Evolutionary conservation across 2,329 filamentous ascomycete genomes (phyloP), one percentile per base, ranked within the genome.

Genomic region (Atkinsonella hypoxylon): DNA sequence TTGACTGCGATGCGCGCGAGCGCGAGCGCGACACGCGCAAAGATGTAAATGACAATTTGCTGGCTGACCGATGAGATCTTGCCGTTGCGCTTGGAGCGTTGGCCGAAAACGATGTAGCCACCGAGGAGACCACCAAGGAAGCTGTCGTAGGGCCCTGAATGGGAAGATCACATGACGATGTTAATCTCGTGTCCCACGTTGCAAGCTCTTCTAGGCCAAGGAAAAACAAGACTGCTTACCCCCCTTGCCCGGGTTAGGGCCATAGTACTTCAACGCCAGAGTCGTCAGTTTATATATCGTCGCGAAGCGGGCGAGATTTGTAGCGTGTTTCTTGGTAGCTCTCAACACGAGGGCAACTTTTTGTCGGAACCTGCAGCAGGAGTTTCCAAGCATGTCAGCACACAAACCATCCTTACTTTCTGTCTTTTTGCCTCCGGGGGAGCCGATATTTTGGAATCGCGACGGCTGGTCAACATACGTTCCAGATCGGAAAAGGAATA

Each of bases 31-130:
- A 96, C 93, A 57, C 93, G 83, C 45, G 93, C 93, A 64, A 96
- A 96, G 55, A 98, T 87, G 73, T 98, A 98, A 61, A 97, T 87
- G 67, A 95, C 89, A 65, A 98, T 98, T 75, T 98, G 91, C 74
- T 96, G 89, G 70, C 84, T 95, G 55, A 96, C 85, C 56, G 81
- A 85, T 54, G 84, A 86, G 62, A 88, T 82, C 65, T 78, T 78
- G 59, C 84, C 84, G 38, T 70, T 72, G 53, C 86, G 83, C 60
- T 66, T 68, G 41, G 76, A 78, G 53, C 78, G 75, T 41, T 74
- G 68, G 46, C 91, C 93, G 65, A 98, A 98, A 55, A 97, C 88
- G 54, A 88, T 70, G 75, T 97, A 98, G 49, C 93, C 93, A 62
- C 93, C 93, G 45, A 95, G 64, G 8, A 96, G 72, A 8, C 93